Conservation (phyloP, 495 filamentous ascomycete species). For the Paragyromitra xinjiangensis region DNA sequence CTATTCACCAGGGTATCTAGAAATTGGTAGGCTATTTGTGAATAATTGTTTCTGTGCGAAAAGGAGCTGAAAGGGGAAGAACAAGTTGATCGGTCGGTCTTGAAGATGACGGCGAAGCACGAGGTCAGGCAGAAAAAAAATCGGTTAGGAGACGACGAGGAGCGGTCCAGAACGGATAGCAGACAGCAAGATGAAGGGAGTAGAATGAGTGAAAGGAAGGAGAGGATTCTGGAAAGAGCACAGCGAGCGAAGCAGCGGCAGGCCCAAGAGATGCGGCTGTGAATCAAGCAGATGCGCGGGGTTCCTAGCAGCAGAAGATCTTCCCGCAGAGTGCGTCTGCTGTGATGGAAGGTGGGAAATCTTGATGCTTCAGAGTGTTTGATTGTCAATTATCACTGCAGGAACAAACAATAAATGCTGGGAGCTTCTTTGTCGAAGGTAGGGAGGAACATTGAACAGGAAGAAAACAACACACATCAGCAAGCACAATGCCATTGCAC, state of each 20-base stretch:
- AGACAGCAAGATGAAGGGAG: slow-evolving; percentile 18
- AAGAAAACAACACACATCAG: neutral
- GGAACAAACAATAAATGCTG: slow-evolving; percentile 17
- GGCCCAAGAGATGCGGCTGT: slow-evolving; percentile 41
- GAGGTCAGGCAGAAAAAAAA: neutral
- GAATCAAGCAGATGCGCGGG: slow-evolving; percentile 45
- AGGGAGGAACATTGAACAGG: neutral
- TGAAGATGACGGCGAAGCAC: neutral
- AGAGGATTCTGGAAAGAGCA: slow-evolving; percentile 10
- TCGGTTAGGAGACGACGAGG: neutral
- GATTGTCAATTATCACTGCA: slow-evolving; percentile 24
- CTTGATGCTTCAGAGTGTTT: slow-evolving; percentile 6
- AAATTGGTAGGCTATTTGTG: slow-evolving; percentile 8
- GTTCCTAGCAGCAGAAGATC: slow-evolving; percentile 41
- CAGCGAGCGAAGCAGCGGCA: slow-evolving; percentile 37
- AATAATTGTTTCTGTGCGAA: slow-evolving; percentile 12
- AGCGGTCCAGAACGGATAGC: slow-evolving; percentile 1
- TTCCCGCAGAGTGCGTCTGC: slow-evolving; percentile 39
- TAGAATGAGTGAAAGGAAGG: slow-evolving; percentile 1
- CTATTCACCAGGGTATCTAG: slow-evolving; percentile 33
- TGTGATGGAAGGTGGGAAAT: slow-evolving; percentile 9
- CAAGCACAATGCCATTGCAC: slow-evolving; percentile 1
- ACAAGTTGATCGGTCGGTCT: slow-evolving; percentile 5
- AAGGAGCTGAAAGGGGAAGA: slow-evolving; percentile 18
- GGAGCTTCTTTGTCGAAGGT: slow-evolving; percentile 9